A percentile compares a stretch with the other conserved stretches of the same genome.
These are phyloP conservation scores for Brassica balearica DNA, from an alignment of 441 rosid genomes.

Conservation along the genomic window DNA sequence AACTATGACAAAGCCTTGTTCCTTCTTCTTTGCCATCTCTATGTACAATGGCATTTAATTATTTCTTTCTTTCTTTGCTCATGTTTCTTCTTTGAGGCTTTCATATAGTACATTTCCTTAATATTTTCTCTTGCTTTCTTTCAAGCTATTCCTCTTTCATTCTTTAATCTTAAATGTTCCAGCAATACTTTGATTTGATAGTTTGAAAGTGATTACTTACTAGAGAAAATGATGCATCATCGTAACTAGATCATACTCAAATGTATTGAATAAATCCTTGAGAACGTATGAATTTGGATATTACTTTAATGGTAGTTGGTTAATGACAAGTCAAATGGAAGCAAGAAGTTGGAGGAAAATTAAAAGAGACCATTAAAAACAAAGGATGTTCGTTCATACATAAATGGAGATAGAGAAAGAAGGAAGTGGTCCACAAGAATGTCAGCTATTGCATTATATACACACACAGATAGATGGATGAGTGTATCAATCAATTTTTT, in stretches of 20 bases:
- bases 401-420: slow-evolving; percentile 28
- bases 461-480: slow-evolving; percentile 2
- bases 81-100: too few relatives aligned
- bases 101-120: too few relatives aligned
- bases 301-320: not conserved
- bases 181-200: not conserved
- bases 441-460: slow-evolving; percentile 19
- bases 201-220: slow-evolving; percentile 8
- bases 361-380: slow-evolving; percentile 33
- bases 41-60: not conserved
- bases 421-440: slow-evolving; percentile 44
- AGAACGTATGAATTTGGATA: not conserved
- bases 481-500: too few relatives aligned
- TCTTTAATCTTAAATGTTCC: not conserved
- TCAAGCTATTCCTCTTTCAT: slow-evolving; percentile 26
- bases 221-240: not conserved
- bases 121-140: slow-evolving; percentile 23
- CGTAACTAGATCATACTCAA: not conserved
- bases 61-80: too few relatives aligned
- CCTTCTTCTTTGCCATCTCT: slow-evolving; percentile 39
- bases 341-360: slow-evolving; percentile 35
- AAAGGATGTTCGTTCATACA: slow-evolving; percentile 31
- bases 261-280: not conserved
- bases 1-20: slow-evolving; percentile 41
- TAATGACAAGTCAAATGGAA: slow-evolving; percentile 4